Evolutionary conservation across 805 yeast species (phyloP), one percentile per base, ranked within the genome.

Genomic region (Debaryomyces hansenii): DNA sequence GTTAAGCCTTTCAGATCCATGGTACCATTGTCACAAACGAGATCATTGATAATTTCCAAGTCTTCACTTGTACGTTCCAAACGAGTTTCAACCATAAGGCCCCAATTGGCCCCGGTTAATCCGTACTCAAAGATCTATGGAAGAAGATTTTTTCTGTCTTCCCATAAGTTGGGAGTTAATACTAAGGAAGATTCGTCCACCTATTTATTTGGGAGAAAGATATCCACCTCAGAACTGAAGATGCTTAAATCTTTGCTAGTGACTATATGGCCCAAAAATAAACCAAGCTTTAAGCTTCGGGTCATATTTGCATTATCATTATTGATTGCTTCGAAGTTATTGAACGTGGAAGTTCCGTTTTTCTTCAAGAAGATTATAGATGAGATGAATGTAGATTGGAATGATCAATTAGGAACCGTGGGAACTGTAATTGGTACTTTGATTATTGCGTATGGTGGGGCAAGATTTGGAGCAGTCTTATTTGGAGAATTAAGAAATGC

Each of bases 401-500:
- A 69, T 4, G 67, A 74, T 14, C 76, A 82, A 29, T 63, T 75
- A n/a, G 87, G 89, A 0, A 81, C 84, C 2, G 72, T 84, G 0
- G 75, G 82, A 3, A 77, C 90, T 1, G 84, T 87, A 33, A 86
- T 88, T 4, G 78, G 85, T 2, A 69, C 83, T 2, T 64, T 83
- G 50, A 83, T 94, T 31, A 53, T 94, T 16, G 95, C 96, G 0
- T 94, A 94, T 62, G 99, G 99, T 45, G 83, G 87, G 14, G 95
- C 98, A 0, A 74, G 99, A 48, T 90, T 94, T 60, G 97, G 98
- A 27, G 86, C 98, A 4, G 96, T 92, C 2, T 67, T 94, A 12
- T 89, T 94, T 67, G 98, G 98, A 28, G 99, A 94, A 64, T 72
- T 94, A 51, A 75, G 98, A 56, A 94, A 94, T 63, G 99, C 99